Percentiles rank a stretch among this genome's conserved stretches.
phyloP scores from a whole-genome alignment of 345 rosid species.

The Citrus unshiu region DNA sequence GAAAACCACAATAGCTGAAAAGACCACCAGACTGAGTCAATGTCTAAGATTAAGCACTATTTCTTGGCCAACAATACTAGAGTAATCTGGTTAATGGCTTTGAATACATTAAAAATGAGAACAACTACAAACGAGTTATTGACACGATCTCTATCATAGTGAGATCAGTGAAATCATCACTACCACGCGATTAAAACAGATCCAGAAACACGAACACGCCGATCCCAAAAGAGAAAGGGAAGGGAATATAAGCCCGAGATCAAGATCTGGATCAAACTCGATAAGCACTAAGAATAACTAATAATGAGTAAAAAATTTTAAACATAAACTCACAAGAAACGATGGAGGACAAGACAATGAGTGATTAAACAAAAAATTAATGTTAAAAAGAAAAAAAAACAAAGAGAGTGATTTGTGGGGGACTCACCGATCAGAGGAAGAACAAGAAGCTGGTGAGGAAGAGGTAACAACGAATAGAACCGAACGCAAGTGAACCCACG shows the following conservation, averaged over 20 bases:
- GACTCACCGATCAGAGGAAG: slow-evolving; percentile 82
- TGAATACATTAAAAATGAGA: background rate
- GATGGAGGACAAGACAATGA: too few species aligned
- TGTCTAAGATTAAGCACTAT: too few species aligned
- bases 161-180: too few species aligned
- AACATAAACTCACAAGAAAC: too few species aligned
- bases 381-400: background rate
- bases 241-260: background rate
- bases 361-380: background rate
- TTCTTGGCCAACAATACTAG: too few species aligned
- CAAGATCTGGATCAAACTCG: slow-evolving; percentile 28
- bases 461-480: slow-evolving; percentile 72
- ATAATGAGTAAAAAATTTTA: too few species aligned
- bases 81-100: background rate
- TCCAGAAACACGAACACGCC: too few species aligned
- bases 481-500: slow-evolving; percentile 94
- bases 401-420: background rate
- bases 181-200: too few species aligned
- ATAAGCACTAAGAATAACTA: slow-evolving; percentile 5
- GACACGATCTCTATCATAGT: background rate
- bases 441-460: slow-evolving; percentile 78
- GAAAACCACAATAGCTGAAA: background rate
- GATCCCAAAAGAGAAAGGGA: background rate
- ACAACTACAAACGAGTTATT: background rate
- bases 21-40: too few species aligned